Conservation (phyloP, 164 flowering plant species). For the Magnolia kwangsiensis region DNA sequence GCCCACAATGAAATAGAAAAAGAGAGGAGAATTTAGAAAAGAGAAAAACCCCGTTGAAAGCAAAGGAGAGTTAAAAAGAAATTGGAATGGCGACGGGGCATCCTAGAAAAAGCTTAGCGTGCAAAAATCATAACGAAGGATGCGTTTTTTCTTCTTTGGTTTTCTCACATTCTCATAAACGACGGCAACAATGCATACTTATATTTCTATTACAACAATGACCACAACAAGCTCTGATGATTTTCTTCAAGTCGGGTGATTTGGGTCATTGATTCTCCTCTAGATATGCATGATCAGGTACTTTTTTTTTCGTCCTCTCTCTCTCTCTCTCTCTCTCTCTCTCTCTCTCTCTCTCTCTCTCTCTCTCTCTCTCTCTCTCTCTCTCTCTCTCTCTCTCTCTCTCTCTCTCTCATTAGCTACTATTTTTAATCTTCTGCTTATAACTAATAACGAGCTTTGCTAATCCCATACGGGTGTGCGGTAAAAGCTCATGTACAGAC, state of each 20-base stretch:
- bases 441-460: too few species aligned
- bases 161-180: background rate
- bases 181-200: background rate
- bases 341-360: background rate
- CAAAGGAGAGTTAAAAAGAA: background rate
- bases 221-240: background rate
- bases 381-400: background rate
- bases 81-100: constrained; percentile 6
- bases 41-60: constrained; percentile 8
- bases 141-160: background rate
- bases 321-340: background rate
- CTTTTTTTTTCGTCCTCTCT: background rate
- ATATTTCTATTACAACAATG: background rate
- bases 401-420: background rate
- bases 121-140: constrained; percentile 6
- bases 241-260: background rate
- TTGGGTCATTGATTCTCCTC: background rate
- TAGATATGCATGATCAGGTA: background rate
- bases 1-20: background rate
- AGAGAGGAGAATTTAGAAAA: constrained; percentile 1
- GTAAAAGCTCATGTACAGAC: too few species aligned
- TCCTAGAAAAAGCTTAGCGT: constrained; percentile 9
- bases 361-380: background rate
- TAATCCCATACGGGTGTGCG: too few species aligned
- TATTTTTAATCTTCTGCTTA: background rate